These are phyloP conservation scores for Fusarium sp. DNA, from an alignment of 2,329 filamentous ascomycete species.

Conservation along the genomic window DNA sequence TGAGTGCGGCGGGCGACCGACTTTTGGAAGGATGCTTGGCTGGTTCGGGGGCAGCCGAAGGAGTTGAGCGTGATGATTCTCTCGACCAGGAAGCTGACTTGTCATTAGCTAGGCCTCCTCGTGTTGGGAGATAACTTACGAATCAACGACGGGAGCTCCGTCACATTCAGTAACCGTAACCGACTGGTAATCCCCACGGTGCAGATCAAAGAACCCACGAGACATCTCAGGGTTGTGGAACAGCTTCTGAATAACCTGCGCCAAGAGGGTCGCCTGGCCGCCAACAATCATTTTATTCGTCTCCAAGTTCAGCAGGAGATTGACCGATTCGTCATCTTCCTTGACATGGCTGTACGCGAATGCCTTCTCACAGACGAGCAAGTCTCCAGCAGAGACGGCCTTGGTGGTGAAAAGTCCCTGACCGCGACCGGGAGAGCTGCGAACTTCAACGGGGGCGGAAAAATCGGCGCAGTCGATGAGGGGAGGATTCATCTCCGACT, in stretches of 20 bases:
- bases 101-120: rapidly evolving
- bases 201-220: constrained; percentile 42
- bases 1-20: background rate
- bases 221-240: constrained; percentile 48
- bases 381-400: constrained; percentile 59
- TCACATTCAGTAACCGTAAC: constrained; percentile 41
- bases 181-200: constrained; percentile 52
- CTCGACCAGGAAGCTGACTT: constrained; percentile 56
- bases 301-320: constrained; percentile 51
- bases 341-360: constrained; percentile 54
- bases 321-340: constrained; percentile 11
- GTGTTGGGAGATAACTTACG: constrained; percentile 46
- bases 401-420: constrained; percentile 62
- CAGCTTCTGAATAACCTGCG: constrained; percentile 57
- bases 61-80: constrained; percentile 55
- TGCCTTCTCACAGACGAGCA: constrained; percentile 67
- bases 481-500: constrained; percentile 51
- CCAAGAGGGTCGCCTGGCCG: constrained; percentile 54
- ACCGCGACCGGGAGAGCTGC: constrained; percentile 53
- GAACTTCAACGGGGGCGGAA: constrained; percentile 53
- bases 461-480: constrained; percentile 61
- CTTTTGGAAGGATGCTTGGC: constrained; percentile 1
- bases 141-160: constrained; percentile 55
- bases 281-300: constrained; percentile 48
- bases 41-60: constrained; percentile 50